Evolutionary conservation across 2,329 filamentous ascomycete genomes (phyloP), one percentile per base, ranked within the genome.

Genomic region (Calonectria henricotiae): DNA sequence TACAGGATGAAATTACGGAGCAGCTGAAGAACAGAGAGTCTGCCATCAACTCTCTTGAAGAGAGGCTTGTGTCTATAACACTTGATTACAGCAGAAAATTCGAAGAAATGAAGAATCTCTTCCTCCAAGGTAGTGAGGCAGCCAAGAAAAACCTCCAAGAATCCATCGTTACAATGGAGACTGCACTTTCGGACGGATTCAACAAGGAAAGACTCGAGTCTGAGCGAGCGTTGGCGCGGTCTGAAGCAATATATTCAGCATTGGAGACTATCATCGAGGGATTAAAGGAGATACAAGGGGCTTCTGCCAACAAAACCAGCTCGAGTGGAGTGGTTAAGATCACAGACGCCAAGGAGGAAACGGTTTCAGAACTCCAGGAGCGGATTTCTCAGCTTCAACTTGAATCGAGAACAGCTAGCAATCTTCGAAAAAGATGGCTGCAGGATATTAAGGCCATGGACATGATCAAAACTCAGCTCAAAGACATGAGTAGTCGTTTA

Each of bases 391-490:
- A 62, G 2, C 67, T 80, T 17, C 75, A 82, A 51, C 41, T 58
- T 12, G 70, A 78, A 55, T 71, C 74, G 4, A 66, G 69, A 23
- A 67, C 68, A 17, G 74, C 68, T 7, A 60, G 70, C 17, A 51
- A 72, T 20, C 71, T 81, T 17, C 75, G 71, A 7, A 65, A 74
- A 8, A 75, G 73, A 61, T 81, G 80, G 77, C 69, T 64, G 20
- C 73, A 74, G 25, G 80, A 82, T 30, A 75, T 81, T n/a, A 37
- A 74, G 47, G 68, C 72, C 6, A 74, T 82, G 6, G 76, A 77
- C 25, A 47, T 61, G 1, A 43, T 81, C 39, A 78, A 76, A 63
- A 46, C 41, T 35, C 75, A 79, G 30, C 55, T 82, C 9, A 74
- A 75, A 46, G 68, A 60, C 5, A 68, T 81, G 25, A 73, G 76